Evolutionary conservation across 2,329 filamentous ascomycete species (phyloP).

Genomic region (Bimuria novae-zelandiae): DNA sequence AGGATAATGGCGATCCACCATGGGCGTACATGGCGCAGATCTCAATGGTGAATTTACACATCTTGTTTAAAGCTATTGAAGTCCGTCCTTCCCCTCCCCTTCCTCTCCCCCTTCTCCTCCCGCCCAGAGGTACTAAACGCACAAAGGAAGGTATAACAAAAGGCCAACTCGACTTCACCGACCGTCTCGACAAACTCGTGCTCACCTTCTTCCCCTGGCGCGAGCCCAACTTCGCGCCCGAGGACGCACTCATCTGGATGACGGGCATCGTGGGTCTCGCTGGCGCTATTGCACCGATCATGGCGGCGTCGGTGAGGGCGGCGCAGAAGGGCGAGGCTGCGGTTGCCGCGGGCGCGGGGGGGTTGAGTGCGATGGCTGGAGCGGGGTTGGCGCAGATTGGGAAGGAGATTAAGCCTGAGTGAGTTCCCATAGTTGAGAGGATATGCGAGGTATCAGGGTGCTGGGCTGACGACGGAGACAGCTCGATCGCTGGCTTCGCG

Average conservation of each 20-base stretch:
- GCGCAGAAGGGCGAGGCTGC: neutral
- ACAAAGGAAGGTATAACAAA: slow-evolving; percentile 3
- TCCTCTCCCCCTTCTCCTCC: too few relatives aligned
- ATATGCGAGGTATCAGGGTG: too few relatives aligned
- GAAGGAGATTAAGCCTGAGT: slow-evolving; percentile 6
- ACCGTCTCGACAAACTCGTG: slow-evolving; percentile 2
- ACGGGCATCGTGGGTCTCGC: neutral
- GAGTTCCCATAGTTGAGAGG: too few relatives aligned
- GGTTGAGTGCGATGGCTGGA: neutral
- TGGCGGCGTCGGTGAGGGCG: neutral
- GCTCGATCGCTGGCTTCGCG: neutral
- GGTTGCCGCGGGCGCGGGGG: neutral
- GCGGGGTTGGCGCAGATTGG: slow-evolving; percentile 1
- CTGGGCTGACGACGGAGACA: neutral
- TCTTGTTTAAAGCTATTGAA: slow-evolving; percentile 6
- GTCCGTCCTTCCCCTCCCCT: too few relatives aligned
- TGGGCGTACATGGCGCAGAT: slow-evolving; percentile 6
- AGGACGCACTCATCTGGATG: slow-evolving; percentile 4
- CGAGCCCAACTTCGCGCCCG: neutral
- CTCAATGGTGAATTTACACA: slow-evolving; percentile 6
- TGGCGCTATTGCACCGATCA: neutral
- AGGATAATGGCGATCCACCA: neutral
- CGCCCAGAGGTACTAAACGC: neutral
- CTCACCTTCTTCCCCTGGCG: slow-evolving; percentile 3
- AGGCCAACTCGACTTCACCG: slow-evolving; percentile 4